Base-by-base conservation (phyloP, 1,284 basidiomycete species). In the Violaceomyces palustris region DNA sequence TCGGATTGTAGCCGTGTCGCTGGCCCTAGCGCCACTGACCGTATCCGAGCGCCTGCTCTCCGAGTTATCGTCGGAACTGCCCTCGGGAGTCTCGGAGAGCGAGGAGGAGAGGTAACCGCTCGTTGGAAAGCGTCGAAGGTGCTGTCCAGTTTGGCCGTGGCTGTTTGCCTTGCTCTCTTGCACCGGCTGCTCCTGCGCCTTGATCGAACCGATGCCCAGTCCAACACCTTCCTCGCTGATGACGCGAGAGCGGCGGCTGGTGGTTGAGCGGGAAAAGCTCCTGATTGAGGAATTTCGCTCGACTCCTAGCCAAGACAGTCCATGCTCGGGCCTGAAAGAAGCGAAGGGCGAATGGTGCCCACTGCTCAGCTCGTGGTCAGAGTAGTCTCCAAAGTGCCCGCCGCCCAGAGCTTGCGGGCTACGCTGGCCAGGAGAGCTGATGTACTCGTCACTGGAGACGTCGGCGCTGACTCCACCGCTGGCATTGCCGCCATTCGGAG, bases 201-300 rank as follows among this genome's bases (percentile, higher is more conserved):
- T n/a, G n/a, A n/a, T n/a, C 1, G 47, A 36, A 15, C 36, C 30
- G 17, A 50, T 45, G 11, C 52, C 45, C 17, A 47, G 30, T 2
- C 47, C 47, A 1, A 40, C n/a, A 2, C 45, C 61, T 25, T 63
- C 62, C 29, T 64, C 57, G 27, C 60, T 65, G 49, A 61, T 46
- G 4, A 62, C 49, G 11, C 62, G 47, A 29, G 42, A 45, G 14
- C 61, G 50, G 15, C 61, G 46, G 26, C 38, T 39, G 8, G 42
- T 41, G 3, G 42, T 44, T n/a, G 35, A 48, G 22, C 61, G 45
- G 19, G 60, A 46, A 19, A 46, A 51, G 17, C 39, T 45, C 11
- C 47, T 26, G 21, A 23, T 10, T 28, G 27, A 28, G 10, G 10
- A 28, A 9, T 28, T 28, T 7, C 31, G 15, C 3, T 19, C 31